Conservation (phyloP, 2,329 filamentous ascomycete species). For the Pseudodiploospora longispora region DNA sequence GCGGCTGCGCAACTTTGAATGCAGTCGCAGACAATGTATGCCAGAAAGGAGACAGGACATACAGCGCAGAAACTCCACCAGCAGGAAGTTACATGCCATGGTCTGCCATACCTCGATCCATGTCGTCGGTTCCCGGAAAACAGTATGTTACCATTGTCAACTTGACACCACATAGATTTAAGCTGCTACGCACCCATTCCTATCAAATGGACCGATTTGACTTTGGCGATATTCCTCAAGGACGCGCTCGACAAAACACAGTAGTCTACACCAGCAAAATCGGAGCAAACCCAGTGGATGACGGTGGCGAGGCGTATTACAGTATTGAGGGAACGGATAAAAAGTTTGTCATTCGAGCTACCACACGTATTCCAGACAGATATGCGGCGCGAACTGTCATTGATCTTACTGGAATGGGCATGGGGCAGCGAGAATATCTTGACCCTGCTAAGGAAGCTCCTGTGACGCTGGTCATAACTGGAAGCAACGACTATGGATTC, state of each 20-base stretch:
- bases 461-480: constrained; percentile 27
- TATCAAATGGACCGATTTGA: constrained; percentile 25
- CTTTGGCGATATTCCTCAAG: constrained; percentile 25
- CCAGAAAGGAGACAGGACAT: constrained; percentile 5
- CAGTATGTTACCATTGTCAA: constrained; percentile 27
- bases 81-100: constrained; percentile 9
- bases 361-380: constrained; percentile 20
- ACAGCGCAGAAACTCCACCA: constrained; percentile 6
- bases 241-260: constrained; percentile 21
- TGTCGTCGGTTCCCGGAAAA: constrained; percentile 8
- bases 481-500: constrained; percentile 24
- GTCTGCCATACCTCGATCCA: constrained; percentile 1
- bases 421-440: constrained; percentile 25
- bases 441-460: constrained; percentile 21
- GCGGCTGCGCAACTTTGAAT: no score
- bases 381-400: constrained; percentile 20
- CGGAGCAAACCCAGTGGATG: constrained; percentile 12
- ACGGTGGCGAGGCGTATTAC: constrained; percentile 25
- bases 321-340: constrained; percentile 21
- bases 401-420: constrained; percentile 22
- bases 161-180: constrained; percentile 24
- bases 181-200: constrained; percentile 17
- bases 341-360: constrained; percentile 20
- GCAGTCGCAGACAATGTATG: not conserved
- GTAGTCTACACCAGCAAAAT: constrained; percentile 17